Conservation (phyloP, 2,329 filamentous ascomycete genomes). For the Elsinoe perseae region DNA sequence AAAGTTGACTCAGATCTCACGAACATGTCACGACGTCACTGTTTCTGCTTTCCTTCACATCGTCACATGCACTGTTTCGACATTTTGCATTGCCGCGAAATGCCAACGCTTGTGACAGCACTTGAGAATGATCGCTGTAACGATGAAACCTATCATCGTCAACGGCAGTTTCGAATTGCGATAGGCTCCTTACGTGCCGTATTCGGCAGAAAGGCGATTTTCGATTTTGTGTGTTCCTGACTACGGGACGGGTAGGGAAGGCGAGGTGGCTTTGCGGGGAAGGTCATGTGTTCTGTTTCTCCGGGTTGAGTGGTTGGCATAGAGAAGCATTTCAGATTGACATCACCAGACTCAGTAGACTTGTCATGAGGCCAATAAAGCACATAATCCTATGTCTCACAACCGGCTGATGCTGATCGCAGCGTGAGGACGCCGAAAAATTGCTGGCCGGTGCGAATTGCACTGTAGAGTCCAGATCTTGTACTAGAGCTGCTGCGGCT, state of each 20-base stretch:
- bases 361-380: no score
- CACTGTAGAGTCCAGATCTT: background rate
- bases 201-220: background rate
- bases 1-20: slow-evolving; percentile 5
- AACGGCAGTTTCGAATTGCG: background rate
- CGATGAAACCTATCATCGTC: background rate
- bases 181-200: background rate
- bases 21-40: slow-evolving; percentile 10
- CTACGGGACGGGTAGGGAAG: background rate
- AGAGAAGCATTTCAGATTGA: background rate
- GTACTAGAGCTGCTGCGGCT: background rate
- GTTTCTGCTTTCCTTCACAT: background rate
- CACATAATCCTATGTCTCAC: no score
- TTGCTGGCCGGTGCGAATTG: no score
- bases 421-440: no score
- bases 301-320: slow-evolving; percentile 3
- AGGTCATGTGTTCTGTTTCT: background rate
- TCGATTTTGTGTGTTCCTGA: background rate
- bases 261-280: slow-evolving; percentile 6
- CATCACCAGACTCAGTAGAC: background rate
- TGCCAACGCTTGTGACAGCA: background rate
- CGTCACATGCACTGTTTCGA: background rate
- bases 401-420: no score
- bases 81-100: slow-evolving; percentile 1
- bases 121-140: background rate